phyloP scores from a whole-genome alignment of 139 green algal species.

The Coccomyxa sp. region DNA sequence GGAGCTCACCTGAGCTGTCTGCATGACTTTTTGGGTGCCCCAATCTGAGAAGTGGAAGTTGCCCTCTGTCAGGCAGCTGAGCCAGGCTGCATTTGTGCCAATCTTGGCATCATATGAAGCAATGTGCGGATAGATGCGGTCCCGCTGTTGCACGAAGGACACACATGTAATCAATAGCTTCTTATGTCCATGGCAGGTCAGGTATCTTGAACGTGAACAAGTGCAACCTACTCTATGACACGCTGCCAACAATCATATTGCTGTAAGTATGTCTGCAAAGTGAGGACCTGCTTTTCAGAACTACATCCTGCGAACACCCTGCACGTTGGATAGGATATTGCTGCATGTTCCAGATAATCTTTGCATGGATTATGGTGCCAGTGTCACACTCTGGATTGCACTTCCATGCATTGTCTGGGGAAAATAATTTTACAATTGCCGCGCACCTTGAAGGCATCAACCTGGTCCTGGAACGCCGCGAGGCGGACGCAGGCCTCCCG shows the following conservation, averaged over 20 bases:
- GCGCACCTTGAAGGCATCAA: slow-evolving; percentile 31
- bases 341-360: too few relatives aligned
- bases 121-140: slow-evolving; percentile 72
- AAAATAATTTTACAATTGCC: not conserved
- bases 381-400: too few relatives aligned
- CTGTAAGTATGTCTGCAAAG: not conserved
- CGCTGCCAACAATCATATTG: too few relatives aligned
- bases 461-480: not conserved
- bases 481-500: not conserved
- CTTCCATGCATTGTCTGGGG: too few relatives aligned
- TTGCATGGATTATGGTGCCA: too few relatives aligned
- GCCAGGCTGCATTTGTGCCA: slow-evolving; percentile 45
- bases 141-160: slow-evolving; percentile 20
- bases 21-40: not conserved
- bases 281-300: not conserved
- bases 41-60: slow-evolving; percentile 17
- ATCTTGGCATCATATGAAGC: slow-evolving; percentile 38
- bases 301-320: too few relatives aligned
- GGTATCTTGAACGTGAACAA: not conserved
- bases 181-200: not conserved
- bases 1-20: not conserved
- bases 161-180: not conserved
- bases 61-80: slow-evolving; percentile 22
- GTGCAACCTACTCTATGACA: not conserved
- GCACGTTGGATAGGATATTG: too few relatives aligned